Percentiles rank a stretch among this genome's conserved stretches.
phyloP scores from a whole-genome alignment of 106 monocot genomes.

The Posidonia australis region DNA sequence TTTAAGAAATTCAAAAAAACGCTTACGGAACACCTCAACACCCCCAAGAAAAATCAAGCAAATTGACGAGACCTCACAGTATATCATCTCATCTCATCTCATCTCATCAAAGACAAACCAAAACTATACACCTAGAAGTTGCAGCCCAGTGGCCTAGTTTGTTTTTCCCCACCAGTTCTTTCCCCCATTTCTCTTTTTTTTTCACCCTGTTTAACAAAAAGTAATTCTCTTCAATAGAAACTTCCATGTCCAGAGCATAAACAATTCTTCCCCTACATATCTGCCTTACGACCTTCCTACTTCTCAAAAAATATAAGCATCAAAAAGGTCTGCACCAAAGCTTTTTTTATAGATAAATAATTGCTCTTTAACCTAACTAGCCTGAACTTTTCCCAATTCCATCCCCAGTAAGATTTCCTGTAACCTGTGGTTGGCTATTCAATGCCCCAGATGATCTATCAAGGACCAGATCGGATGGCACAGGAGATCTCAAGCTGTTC shows the following conservation, averaged over 20 bases:
- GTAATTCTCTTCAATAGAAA: background rate
- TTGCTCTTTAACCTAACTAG: background rate
- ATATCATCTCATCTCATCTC: background rate
- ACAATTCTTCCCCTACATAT: background rate
- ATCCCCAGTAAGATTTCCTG: background rate
- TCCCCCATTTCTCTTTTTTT: background rate
- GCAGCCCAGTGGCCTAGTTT: background rate
- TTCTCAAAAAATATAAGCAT: slow-evolving; percentile 1
- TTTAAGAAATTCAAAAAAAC: too few species aligned
- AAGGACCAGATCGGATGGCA: too few species aligned
- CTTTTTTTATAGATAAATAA: background rate
- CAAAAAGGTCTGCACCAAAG: background rate
- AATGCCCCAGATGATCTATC: background rate
- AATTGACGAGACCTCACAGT: too few species aligned
- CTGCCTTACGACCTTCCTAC: background rate
- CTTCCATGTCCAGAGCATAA: background rate
- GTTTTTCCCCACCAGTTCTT: background rate
- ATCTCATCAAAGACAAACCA: background rate
- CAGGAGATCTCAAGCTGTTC: background rate
- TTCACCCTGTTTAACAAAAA: background rate
- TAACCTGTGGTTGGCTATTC: background rate
- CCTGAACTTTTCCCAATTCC: background rate
- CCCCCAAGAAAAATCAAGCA: too few species aligned
- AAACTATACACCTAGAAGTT: background rate
- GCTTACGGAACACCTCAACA: too few species aligned